Base-by-base conservation (phyloP, 148 eudicot species). In the Persicaria tinctoria region DNA sequence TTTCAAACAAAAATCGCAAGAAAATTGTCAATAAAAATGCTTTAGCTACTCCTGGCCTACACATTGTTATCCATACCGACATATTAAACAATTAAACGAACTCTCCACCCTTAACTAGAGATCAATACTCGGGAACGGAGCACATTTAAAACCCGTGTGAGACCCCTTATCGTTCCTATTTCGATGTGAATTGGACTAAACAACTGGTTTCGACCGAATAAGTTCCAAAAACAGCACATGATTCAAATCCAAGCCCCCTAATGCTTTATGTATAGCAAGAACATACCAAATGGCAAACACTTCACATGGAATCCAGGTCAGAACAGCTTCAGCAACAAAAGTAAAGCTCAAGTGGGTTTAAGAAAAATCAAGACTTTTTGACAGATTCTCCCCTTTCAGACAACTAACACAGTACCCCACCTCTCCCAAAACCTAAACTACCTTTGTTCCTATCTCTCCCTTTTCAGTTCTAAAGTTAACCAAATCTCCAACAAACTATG, bases 231-330 rank as follows among this genome's bases (percentile, higher is more conserved):
- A 23, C 3, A 59, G 38, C 66, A 59, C 66, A 5, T 32, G 2
- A 32, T 32, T 32, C 41, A 32, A 32, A 32, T 32, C 41, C 41
- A 32, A 32, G 41, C 41, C 41, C 13, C 53, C 20, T 27, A 18
- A 17, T 57, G 32, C 63, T 57, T 57, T 18, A 17, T 57, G 63
- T 57, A 17, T 55, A 23, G 17, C 2, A 14, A 55, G 60, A 55
- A 8, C 23, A 18, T 20, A 71, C 48, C 64, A 79, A 6, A 41
- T 44, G 7, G 44, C 64, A 46, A 14, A 55, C 47, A 54, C 38
- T 16, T 4, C 69, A 78, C 47, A 46, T 48, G 63, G 32, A 59
- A n/a, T 56, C 20, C 79, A 56, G 56, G 56, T 71, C 69, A 72
- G 41, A 62, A 73, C 46, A 74, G 73, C 53, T 60, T 60, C 8